Evolutionary conservation across 176 grass and related monocot species (phyloP).

Genomic region (Aegilops longissima): DNA sequence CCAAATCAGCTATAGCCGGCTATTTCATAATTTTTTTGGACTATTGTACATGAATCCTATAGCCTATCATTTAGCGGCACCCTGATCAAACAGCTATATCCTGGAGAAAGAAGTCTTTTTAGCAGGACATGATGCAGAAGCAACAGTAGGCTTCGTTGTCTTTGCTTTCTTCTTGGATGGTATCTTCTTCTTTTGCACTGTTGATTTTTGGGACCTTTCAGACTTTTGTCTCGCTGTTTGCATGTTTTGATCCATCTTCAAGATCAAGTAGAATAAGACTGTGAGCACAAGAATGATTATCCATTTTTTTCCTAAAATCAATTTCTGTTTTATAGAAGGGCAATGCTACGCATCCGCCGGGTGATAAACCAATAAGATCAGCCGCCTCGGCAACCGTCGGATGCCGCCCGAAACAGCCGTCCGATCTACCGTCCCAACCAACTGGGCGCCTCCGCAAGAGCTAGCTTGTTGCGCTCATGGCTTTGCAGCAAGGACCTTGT

Average conservation of each 20-base stretch:
- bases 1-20: too few species aligned
- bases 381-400: too few species aligned
- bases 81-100: neutral
- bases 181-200: conserved; percentile 20
- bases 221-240: neutral
- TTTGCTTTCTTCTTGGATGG: conserved; percentile 32
- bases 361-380: too few species aligned
- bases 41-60: too few species aligned
- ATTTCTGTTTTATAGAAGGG: neutral
- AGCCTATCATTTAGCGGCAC: too few species aligned
- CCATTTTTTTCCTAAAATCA: neutral
- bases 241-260: conserved; percentile 32
- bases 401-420: too few species aligned
- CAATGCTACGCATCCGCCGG: too few species aligned
- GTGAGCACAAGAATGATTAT: conserved; percentile 2
- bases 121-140: conserved; percentile 25
- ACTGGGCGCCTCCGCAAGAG: too few species aligned
- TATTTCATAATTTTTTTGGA: too few species aligned
- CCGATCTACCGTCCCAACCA: too few species aligned
- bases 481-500: too few species aligned
- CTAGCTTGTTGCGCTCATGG: too few species aligned
- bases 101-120: conserved; percentile 58
- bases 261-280: neutral
- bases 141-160: neutral
- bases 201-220: neutral